Percentiles rank a stretch among this genome's conserved stretches.
These are phyloP conservation scores for Penicillium vulpinum DNA, from an alignment of 2,329 filamentous ascomycete genomes.

Conservation along the genomic window DNA sequence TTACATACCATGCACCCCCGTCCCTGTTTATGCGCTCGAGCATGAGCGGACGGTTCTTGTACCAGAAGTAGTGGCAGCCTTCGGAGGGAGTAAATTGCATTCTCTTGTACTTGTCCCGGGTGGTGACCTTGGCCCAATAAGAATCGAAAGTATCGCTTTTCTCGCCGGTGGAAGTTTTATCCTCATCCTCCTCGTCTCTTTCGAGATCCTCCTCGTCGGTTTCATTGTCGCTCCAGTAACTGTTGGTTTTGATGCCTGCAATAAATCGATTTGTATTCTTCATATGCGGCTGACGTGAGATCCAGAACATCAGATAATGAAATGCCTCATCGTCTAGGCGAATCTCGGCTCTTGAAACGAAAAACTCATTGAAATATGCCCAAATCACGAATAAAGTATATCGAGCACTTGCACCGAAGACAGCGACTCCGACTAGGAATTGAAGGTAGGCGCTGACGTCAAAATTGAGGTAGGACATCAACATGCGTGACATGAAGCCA, in stretches of 20 bases:
- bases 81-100: constrained; percentile 64
- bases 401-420: constrained; percentile 53
- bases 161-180: constrained; percentile 32
- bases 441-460: constrained; percentile 66
- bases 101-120: constrained; percentile 37
- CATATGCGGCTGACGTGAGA: constrained; percentile 63
- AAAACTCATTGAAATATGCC: constrained; percentile 52
- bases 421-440: constrained; percentile 53
- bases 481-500: constrained; percentile 55
- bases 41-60: constrained; percentile 56
- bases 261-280: constrained; percentile 62
- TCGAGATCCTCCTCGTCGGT: constrained; percentile 23
- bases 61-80: constrained; percentile 70
- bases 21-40: constrained; percentile 31
- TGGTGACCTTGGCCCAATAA: constrained; percentile 44
- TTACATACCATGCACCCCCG: constrained; percentile 14
- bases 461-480: constrained; percentile 60
- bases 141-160: constrained; percentile 44
- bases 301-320: constrained; percentile 71
- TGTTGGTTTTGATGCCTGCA: constrained; percentile 61
- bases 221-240: constrained; percentile 26
- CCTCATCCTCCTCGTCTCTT: constrained; percentile 27
- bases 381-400: constrained; percentile 55
- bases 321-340: constrained; percentile 71
- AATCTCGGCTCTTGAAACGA: constrained; percentile 67